Evolutionary conservation across 2,329 filamentous ascomycete genomes (phyloP).

Genomic region (Talaromyces sp.): DNA sequence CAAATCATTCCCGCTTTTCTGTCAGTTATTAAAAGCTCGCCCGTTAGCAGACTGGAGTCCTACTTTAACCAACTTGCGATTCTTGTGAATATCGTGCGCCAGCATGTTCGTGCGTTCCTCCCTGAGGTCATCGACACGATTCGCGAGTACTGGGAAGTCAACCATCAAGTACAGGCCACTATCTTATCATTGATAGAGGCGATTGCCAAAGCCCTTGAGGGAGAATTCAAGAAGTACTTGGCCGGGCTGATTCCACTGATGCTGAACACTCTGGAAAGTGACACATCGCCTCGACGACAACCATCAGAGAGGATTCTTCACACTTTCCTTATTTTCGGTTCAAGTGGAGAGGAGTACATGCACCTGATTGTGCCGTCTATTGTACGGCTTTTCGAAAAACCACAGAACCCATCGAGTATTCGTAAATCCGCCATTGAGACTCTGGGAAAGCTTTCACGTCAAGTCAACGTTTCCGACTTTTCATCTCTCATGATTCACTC

Average conservation of each 20-base stretch:
- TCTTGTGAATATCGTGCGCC: constrained; percentile 88
- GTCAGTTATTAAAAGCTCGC: constrained; percentile 76
- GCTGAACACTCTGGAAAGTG: constrained; percentile 88
- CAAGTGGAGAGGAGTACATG: constrained; percentile 98
- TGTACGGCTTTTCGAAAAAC: constrained; percentile 88
- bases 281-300: constrained; percentile 66
- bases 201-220: constrained; percentile 87
- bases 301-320: constrained; percentile 89
- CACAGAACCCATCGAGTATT: constrained; percentile 71
- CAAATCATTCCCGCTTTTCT: constrained; percentile 94
- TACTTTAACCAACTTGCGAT: constrained; percentile 97
- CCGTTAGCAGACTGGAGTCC: constrained; percentile 74
- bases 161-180: constrained; percentile 76
- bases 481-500: constrained; percentile 95
- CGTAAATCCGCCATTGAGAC: constrained; percentile 90
- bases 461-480: constrained; percentile 96
- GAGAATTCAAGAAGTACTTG: constrained; percentile 96
- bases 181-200: constrained; percentile 90
- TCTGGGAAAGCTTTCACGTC: constrained; percentile 85
- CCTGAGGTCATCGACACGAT: constrained; percentile 81
- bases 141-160: constrained; percentile 83
- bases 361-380: constrained; percentile 96
- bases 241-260: constrained; percentile 85
- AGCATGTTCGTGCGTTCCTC: constrained; percentile 90
- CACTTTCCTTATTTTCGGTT: constrained; percentile 91